phyloP scores from a whole-genome alignment of 352 stramenopile species.

The Phytophthora constricta region DNA sequence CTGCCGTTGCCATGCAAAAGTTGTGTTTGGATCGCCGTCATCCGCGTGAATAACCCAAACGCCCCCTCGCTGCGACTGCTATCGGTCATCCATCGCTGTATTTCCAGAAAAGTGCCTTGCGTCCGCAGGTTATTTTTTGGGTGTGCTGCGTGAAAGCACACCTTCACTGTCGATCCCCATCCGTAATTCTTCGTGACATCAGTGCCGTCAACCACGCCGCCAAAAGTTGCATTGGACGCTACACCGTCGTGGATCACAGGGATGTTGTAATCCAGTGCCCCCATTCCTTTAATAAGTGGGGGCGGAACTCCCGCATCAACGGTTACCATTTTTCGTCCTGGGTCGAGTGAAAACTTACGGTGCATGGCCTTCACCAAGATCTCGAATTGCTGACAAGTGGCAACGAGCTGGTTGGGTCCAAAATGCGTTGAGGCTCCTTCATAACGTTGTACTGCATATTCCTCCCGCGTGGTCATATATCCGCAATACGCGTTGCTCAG shows the following conservation, averaged over 20 bases:
- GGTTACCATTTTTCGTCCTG: conserved; percentile 1
- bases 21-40: conserved; percentile 76
- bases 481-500: conserved; percentile 86
- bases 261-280: conserved; percentile 77
- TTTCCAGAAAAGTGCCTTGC: conserved; percentile 79
- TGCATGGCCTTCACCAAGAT: conserved; percentile 49
- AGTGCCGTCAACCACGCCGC: conserved; percentile 50
- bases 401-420: conserved; percentile 83
- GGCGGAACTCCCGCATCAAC: conserved; percentile 27
- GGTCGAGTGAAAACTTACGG: conserved; percentile 15
- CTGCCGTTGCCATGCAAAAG: conserved; percentile 76
- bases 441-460: conserved; percentile 88
- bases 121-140: conserved; percentile 85
- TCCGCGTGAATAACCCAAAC: conserved; percentile 80
- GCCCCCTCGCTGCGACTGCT: conserved; percentile 39
- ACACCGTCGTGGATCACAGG: conserved; percentile 77
- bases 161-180: conserved; percentile 56
- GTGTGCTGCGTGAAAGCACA: conserved; percentile 77
- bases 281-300: conserved; percentile 66
- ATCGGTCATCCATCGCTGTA: conserved; percentile 73
- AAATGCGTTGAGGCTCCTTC: conserved; percentile 92
- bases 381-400: conserved; percentile 84
- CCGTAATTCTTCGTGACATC: conserved; percentile 53
- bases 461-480: conserved; percentile 87
- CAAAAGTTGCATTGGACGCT: conserved; percentile 51